Percentiles rank a stretch among this genome's conserved stretches.
phyloP scores from a whole-genome alignment of 2,329 filamentous ascomycete species.

The Ascosphaera aggregata region DNA sequence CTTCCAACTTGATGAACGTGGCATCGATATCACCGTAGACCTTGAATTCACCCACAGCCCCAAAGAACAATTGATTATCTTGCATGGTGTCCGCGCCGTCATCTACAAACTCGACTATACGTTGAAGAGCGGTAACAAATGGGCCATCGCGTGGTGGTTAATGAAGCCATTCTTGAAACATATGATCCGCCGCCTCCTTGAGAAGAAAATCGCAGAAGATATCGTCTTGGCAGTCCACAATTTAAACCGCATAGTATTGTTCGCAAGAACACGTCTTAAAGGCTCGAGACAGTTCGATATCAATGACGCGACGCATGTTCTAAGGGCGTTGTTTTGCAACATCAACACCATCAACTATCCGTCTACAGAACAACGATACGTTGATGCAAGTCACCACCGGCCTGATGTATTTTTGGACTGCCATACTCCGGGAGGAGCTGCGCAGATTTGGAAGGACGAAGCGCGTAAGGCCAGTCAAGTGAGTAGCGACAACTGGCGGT shows the following conservation, averaged over 20 bases:
- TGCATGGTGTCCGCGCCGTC: conserved; percentile 52
- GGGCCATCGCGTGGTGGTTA: conserved; percentile 58
- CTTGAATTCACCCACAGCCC: conserved; percentile 58
- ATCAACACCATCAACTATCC: too few relatives aligned
- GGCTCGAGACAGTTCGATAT: background rate
- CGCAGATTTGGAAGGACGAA: background rate
- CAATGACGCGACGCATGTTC: background rate
- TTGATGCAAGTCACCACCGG: conserved; percentile 42
- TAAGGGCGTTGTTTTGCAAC: background rate
- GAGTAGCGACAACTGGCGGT: background rate
- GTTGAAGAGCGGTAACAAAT: conserved; percentile 43
- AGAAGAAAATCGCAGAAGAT: conserved; percentile 49
- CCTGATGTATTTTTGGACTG: conserved; percentile 53
- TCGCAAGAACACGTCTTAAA: conserved; percentile 64
- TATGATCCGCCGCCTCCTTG: conserved; percentile 54
- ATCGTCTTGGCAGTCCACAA: conserved; percentile 47
- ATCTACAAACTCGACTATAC: conserved; percentile 75
- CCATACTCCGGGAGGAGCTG: conserved; percentile 73
- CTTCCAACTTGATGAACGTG: conserved; percentile 65
- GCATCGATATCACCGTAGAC: conserved; percentile 68
- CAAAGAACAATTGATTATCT: conserved; percentile 57
- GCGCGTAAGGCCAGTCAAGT: background rate
- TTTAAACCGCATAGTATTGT: conserved; percentile 68
- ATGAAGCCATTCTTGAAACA: conserved; percentile 67
- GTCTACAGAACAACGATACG: too few relatives aligned